A percentile compares a stretch with the other conserved stretches of the same genome.
phyloP scores from a whole-genome alignment of 768 basidiomycete genomes.

The Calocera viscosa region DNA sequence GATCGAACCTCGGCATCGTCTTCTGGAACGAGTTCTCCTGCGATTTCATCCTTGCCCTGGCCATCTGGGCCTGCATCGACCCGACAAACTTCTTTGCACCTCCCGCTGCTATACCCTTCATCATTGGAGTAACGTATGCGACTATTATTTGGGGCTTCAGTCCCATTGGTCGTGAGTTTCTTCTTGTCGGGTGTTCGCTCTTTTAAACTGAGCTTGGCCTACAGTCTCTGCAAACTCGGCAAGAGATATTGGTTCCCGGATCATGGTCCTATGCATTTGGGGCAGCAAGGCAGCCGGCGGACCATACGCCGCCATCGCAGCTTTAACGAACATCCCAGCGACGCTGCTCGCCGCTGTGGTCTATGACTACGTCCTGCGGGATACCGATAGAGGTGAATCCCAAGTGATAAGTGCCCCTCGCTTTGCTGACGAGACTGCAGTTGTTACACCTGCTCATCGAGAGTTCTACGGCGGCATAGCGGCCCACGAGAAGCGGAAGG shows the following conservation, averaged over 20 bases:
- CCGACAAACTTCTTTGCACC: slow-evolving; percentile 48
- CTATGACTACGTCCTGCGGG: slow-evolving; percentile 46
- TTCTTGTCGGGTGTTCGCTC: slow-evolving; percentile 2
- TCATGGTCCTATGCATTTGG: slow-evolving; percentile 52
- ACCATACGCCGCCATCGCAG: slow-evolving; percentile 47
- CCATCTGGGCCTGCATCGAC: slow-evolving; percentile 43
- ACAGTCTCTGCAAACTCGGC: slow-evolving; percentile 52
- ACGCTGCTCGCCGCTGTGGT: slow-evolving; percentile 42
- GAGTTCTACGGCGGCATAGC: slow-evolving; percentile 15
- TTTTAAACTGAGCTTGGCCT: slow-evolving; percentile 9
- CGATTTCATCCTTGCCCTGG: slow-evolving; percentile 24
- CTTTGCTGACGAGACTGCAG: background rate
- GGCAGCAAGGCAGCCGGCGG: slow-evolving; percentile 42
- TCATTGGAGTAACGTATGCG: slow-evolving; percentile 44
- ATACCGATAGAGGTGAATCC: slow-evolving; percentile 39
- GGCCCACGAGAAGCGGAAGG: slow-evolving; percentile 13
- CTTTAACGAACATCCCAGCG: slow-evolving; percentile 54
- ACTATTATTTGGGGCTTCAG: slow-evolving; percentile 51
- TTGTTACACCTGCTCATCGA: slow-evolving; percentile 16
- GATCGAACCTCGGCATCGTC: slow-evolving; percentile 34
- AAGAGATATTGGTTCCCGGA: slow-evolving; percentile 52
- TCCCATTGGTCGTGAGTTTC: slow-evolving; percentile 35
- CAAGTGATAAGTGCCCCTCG: background rate
- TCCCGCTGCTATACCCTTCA: slow-evolving; percentile 39
- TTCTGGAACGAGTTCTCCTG: slow-evolving; percentile 43